phyloP scores from a whole-genome alignment of 1,284 basidiomycete species.

The Anthracocystis walkeri region DNA sequence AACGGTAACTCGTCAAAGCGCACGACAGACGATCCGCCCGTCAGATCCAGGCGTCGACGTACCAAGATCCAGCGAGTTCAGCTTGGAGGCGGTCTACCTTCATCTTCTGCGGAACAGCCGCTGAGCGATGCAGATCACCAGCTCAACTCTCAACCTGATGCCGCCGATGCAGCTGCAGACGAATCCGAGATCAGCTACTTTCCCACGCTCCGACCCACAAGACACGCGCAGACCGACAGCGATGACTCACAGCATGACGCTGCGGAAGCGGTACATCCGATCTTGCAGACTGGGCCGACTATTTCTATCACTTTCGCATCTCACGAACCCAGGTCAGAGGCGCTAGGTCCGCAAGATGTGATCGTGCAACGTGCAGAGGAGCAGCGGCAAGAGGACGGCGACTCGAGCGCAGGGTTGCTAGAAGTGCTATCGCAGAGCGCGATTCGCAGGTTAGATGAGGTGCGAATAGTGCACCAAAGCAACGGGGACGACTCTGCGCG shows the following conservation, averaged over 20 bases:
- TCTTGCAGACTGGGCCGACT: background rate
- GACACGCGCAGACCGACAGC: background rate
- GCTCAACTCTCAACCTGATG: constrained; percentile 28
- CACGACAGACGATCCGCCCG: background rate
- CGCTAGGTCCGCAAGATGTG: background rate
- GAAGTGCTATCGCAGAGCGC: constrained; percentile 42
- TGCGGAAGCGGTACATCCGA: constrained; percentile 1
- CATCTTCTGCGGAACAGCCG: constrained; percentile 22
- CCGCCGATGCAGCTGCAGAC: constrained; percentile 14
- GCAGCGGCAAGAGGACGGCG: constrained; percentile 10
- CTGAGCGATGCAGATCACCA: constrained; percentile 31
- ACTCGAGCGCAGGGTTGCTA: constrained; percentile 23
- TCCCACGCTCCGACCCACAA: constrained; percentile 29
- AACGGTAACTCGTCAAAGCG: background rate
- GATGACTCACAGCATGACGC: background rate
- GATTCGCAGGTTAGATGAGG: constrained; percentile 16
- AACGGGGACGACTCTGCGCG: too few species aligned
- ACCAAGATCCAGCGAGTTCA: constrained; percentile 33
- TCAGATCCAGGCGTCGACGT: constrained; percentile 9
- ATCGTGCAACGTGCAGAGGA: background rate
- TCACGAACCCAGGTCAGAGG: background rate
- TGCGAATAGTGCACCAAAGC: background rate
- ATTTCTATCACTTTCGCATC: background rate
- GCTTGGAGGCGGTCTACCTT: constrained; percentile 5
- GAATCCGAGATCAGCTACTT: constrained; percentile 46